Conservation (phyloP, 176 grass and related monocot genomes). For the Aegilops bicornis region DNA sequence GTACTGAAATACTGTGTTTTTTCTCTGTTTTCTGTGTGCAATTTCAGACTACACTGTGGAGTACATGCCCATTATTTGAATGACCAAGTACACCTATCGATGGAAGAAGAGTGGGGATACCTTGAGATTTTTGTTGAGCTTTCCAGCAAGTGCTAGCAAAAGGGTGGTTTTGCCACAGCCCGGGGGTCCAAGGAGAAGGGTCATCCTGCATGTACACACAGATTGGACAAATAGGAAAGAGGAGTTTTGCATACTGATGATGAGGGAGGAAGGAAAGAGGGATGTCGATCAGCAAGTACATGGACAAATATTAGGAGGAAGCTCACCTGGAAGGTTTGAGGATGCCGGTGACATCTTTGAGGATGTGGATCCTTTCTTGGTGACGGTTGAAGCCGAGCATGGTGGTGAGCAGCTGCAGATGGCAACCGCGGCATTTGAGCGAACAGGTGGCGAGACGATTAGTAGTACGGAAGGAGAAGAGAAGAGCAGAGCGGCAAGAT, state of each 20-base stretch:
- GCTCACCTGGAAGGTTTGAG: constrained; percentile 46
- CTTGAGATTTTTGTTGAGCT: constrained; percentile 63
- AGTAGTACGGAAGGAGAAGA: background rate
- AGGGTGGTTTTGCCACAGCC: constrained; percentile 78
- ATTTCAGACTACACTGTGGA: background rate
- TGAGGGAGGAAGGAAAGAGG: no score
- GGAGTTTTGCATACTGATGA: background rate
- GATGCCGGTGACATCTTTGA: constrained; percentile 66
- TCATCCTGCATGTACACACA: constrained; percentile 44
- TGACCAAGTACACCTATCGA: no score
- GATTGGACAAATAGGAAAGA: background rate
- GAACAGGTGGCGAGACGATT: background rate
- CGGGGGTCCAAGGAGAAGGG: constrained; percentile 74
- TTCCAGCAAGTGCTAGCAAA: constrained; percentile 65
- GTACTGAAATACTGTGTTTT: background rate
- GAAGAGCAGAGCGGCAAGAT: background rate
- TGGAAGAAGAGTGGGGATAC: background rate
- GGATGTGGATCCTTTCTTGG: constrained; percentile 49
- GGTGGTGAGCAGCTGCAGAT: background rate
- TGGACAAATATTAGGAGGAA: background rate
- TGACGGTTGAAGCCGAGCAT: constrained; percentile 35
- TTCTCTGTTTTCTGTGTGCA: background rate
- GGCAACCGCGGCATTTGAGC: background rate
- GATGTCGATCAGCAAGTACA: background rate
- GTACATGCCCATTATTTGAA: no score